Evolutionary conservation across 2,329 filamentous ascomycete species (phyloP), one percentile per base, ranked within the genome.

Genomic region (Aspergillus neoniger): DNA sequence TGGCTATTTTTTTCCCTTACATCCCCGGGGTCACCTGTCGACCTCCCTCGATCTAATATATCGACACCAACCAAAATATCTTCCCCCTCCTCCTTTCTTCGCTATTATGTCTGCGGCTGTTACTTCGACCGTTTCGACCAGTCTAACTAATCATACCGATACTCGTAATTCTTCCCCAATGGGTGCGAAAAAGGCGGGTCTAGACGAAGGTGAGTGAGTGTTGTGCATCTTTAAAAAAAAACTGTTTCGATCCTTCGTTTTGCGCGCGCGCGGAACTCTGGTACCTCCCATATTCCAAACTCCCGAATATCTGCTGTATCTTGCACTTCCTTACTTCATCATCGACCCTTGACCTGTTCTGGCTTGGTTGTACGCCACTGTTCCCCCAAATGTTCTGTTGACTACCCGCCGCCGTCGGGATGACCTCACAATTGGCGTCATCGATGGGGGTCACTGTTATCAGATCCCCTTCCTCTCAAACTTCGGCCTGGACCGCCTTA

Each of bases 131-230:
- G 69, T 69, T 52, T 74, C 77, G 51, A 71, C 72, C 65, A 70
- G 66, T 56, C 65, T 66, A 64, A 51, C 62, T 30, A 55, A 63
- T 63, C 67, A 69, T 64, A 65, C 72, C 55, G 67, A 61, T 53
- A 69, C 65, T 62, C 72, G 70, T 61, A 75, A 74, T 60, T 71
- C 77, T 58, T 75, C 77, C 55, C 71, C 77, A 66, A 79, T 80
- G 76, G 79, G 80, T 64, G 70, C 73, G 58, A 79, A 79, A 66
- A 79, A 76, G 64, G 71, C 70, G 57, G 65, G 65, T 32, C 59
- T 74, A 57, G 74, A 79, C 59, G 76, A 79, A 74, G 76, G 79
- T 80, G 66, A 63, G 75, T 74, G 10, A 63, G 75, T 74, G 10
- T 14, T 36, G 32, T 14, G 55, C 32, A 61, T 64, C 44, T 57